Conservation (phyloP, 495 filamentous ascomycete genomes). For the Xylaria longipes region DNA sequence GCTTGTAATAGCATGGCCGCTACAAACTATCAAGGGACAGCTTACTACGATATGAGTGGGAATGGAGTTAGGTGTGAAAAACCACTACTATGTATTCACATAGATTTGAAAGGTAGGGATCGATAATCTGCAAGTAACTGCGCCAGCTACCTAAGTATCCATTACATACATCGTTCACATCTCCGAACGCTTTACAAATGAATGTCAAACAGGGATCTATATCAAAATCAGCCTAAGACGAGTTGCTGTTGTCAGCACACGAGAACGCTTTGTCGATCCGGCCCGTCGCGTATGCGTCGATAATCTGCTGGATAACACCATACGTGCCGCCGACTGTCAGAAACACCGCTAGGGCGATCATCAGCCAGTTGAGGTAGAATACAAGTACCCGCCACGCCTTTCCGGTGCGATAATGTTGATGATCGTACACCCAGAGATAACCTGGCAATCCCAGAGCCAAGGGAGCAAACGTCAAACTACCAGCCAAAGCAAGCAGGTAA, state of each 20-base stretch:
- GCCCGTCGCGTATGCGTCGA: conserved; percentile 42
- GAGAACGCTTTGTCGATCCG: conserved; percentile 36
- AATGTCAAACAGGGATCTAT: neutral
- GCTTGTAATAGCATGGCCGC: too few species aligned
- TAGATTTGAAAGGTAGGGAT: too few species aligned
- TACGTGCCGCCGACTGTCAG: conserved; percentile 47
- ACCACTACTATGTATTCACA: too few species aligned
- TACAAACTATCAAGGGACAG: too few species aligned
- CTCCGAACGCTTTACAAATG: neutral
- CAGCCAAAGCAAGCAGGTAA: conserved; percentile 42
- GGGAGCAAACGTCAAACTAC: conserved; percentile 30
- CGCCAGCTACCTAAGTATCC: neutral
- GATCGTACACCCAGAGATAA: conserved; percentile 56
- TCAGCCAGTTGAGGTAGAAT: conserved; percentile 36
- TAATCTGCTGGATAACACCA: conserved; percentile 42
- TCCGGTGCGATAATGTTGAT: conserved; percentile 45
- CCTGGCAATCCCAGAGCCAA: conserved; percentile 48
- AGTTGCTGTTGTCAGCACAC: conserved; percentile 14
- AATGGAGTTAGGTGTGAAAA: too few species aligned
- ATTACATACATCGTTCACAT: neutral
- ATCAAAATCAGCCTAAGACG: neutral
- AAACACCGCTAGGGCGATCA: conserved; percentile 40
- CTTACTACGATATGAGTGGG: too few species aligned
- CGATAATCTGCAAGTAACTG: neutral
- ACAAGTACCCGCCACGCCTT: conserved; percentile 19